Percentiles rank a stretch among this genome's conserved stretches.
These are phyloP conservation scores for Diplogelasinospora grovesii DNA, from an alignment of 495 filamentous ascomycete genomes.

Conservation along the genomic window DNA sequence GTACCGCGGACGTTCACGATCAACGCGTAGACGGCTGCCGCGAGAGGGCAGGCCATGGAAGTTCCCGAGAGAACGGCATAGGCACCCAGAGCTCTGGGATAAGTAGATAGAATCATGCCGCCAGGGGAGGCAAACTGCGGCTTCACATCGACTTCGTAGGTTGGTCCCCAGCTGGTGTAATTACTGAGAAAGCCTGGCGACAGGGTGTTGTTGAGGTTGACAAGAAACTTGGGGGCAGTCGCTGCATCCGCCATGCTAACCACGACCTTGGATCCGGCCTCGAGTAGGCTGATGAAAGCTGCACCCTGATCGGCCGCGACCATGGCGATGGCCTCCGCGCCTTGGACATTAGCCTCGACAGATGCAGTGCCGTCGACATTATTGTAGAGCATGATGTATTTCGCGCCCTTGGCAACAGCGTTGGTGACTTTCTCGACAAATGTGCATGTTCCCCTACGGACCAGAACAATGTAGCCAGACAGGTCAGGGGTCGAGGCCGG, in stretches of 20 bases:
- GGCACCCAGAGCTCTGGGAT: constrained; percentile 41
- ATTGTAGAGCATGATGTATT: constrained; percentile 52
- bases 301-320: constrained; percentile 39
- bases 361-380: constrained; percentile 30
- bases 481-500: constrained; percentile 44
- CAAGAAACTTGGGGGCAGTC: constrained; percentile 29
- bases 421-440: constrained; percentile 43
- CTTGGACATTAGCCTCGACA: constrained; percentile 21
- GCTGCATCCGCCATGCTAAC: constrained; percentile 37
- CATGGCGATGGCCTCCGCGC: constrained; percentile 36
- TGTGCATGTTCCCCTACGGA: constrained; percentile 48
- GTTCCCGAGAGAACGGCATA: constrained; percentile 53
- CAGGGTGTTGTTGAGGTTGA: constrained; percentile 28
- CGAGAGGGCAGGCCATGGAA: constrained; percentile 54
- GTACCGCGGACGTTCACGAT: constrained; percentile 42
- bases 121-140: constrained; percentile 48
- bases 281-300: constrained; percentile 33
- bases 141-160: constrained; percentile 48
- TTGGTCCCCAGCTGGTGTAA: constrained; percentile 52
- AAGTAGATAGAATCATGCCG: constrained; percentile 52
- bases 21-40: constrained; percentile 49
- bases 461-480: constrained; percentile 43
- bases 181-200: constrained; percentile 41
- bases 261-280: constrained; percentile 30
- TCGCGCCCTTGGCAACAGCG: constrained; percentile 45